These are phyloP conservation scores for Globisporangium alternatum DNA, from an alignment of 352 stramenopile genomes.

Conservation along the genomic window DNA sequence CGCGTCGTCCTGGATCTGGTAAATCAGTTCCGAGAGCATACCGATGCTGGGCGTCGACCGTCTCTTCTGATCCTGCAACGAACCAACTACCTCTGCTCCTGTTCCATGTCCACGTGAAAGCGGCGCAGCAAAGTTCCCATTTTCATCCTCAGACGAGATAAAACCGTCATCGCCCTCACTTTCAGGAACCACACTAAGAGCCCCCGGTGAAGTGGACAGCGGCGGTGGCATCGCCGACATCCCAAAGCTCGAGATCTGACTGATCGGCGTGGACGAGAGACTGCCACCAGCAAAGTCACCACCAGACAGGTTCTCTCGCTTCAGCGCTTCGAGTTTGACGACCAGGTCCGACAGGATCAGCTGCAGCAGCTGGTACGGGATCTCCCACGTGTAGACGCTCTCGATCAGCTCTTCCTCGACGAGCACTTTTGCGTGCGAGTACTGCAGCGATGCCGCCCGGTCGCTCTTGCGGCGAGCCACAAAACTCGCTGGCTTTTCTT, in stretches of 20 bases:
- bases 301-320: slow-evolving; percentile 40
- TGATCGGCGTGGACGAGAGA: slow-evolving; percentile 43
- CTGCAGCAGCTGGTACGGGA: slow-evolving; percentile 82
- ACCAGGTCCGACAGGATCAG: slow-evolving; percentile 73
- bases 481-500: slow-evolving; percentile 5
- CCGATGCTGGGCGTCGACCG: slow-evolving; percentile 48
- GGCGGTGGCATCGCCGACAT: slow-evolving; percentile 26
- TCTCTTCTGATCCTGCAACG: slow-evolving; percentile 21
- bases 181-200: slow-evolving; percentile 38
- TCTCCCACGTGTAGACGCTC: slow-evolving; percentile 87
- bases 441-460: slow-evolving; percentile 34
- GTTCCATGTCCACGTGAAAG: slow-evolving; percentile 14
- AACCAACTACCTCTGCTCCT: slow-evolving; percentile 10
- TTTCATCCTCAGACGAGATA: slow-evolving; percentile 18
- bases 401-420: slow-evolving; percentile 86
- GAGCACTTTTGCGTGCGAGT: slow-evolving; percentile 56
- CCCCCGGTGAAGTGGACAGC: slow-evolving; percentile 25
- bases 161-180: slow-evolving; percentile 12
- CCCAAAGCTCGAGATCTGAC: slow-evolving; percentile 44
- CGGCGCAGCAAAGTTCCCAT: slow-evolving; percentile 8
- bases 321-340: slow-evolving; percentile 63
- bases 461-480: slow-evolving; percentile 40
- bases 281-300: slow-evolving; percentile 27
- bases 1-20: slow-evolving; percentile 81
- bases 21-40: slow-evolving; percentile 86